These are phyloP conservation scores for Thuidium tamariscinum DNA, from an alignment of 225 moss, liverwort and hornwort species.

Conservation along the genomic window DNA sequence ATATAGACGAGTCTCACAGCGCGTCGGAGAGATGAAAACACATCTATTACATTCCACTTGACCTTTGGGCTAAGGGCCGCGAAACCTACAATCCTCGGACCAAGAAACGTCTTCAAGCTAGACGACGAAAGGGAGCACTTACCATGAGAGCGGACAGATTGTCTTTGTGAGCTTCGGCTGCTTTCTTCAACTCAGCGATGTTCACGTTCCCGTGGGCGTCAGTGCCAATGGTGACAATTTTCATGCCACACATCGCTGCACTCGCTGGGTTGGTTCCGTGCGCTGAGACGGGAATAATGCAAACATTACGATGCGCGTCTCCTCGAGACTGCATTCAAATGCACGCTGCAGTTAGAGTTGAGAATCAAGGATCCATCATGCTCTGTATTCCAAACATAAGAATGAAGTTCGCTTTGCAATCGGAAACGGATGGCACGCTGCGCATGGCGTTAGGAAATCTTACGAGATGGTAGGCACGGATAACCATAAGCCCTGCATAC, in stretches of 20 bases:
- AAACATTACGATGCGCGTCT: constrained; percentile 69
- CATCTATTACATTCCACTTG: background rate
- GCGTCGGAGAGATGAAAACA: background rate
- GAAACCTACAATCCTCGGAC: background rate
- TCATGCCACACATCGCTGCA: constrained; percentile 99
- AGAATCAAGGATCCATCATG: background rate
- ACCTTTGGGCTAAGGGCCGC: background rate
- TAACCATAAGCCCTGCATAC: constrained; percentile 94
- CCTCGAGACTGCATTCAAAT: constrained; percentile 58
- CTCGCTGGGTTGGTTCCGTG: constrained; percentile 98
- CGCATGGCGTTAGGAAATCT: background rate
- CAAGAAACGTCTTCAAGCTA: background rate
- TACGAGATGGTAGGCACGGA: constrained; percentile 86
- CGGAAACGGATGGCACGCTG: background rate
- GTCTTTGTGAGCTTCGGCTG: constrained; percentile 69
- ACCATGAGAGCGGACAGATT: constrained; percentile 82
- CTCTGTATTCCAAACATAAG: background rate
- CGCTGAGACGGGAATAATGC: constrained; percentile 89
- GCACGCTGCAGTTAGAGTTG: background rate
- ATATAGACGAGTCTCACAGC: background rate
- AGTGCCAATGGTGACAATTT: constrained; percentile 75
- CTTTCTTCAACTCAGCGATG: constrained; percentile 49
- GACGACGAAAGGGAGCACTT: background rate
- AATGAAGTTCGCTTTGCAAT: background rate
- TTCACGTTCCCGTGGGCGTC: constrained; percentile 80